A percentile compares a stretch with the other conserved stretches of the same genome.
Evolutionary conservation across 441 rosid species (phyloP).

Genomic region (Populus hybrid): DNA sequence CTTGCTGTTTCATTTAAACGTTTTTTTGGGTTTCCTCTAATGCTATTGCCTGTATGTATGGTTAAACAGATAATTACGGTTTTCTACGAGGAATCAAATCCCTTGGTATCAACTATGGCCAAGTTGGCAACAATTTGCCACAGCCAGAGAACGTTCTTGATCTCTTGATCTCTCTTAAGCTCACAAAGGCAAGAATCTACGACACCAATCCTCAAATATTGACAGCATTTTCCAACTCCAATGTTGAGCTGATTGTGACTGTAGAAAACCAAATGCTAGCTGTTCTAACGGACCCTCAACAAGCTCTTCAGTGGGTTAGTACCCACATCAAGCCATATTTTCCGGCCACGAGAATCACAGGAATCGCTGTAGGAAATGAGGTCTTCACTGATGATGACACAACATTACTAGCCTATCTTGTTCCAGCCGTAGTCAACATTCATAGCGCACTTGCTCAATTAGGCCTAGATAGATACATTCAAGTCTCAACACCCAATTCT

Average conservation of each 20-base stretch:
- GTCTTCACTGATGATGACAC: conserved; percentile 35
- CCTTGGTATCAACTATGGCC: conserved; percentile 58
- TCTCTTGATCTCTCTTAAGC: conserved; percentile 39
- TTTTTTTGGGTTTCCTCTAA: background rate
- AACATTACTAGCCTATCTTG: conserved; percentile 24
- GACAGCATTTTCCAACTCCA: conserved; percentile 37
- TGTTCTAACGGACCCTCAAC: conserved; percentile 30
- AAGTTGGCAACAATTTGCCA: conserved; percentile 50
- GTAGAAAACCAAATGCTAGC: conserved; percentile 42
- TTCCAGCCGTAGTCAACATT: conserved; percentile 45
- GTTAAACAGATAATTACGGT: conserved; percentile 39
- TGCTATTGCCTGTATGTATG: background rate
- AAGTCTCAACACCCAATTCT: conserved; percentile 63
- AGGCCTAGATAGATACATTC: conserved; percentile 47
- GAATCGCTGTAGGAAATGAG: conserved; percentile 51
- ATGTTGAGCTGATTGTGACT: conserved; percentile 41
- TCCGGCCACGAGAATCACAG: conserved; percentile 39
- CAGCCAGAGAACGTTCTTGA: conserved; percentile 33
- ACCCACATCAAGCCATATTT: conserved; percentile 39
- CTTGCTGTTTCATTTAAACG: background rate
- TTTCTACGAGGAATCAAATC: conserved; percentile 41
- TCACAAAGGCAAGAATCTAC: conserved; percentile 45
- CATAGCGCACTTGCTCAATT: conserved; percentile 32
- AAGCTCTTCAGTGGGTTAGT: conserved; percentile 46
- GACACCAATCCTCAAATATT: conserved; percentile 47